Base-by-base conservation (phyloP, 2,329 filamentous ascomycete genomes). In the Paracamarosporium sp. region DNA sequence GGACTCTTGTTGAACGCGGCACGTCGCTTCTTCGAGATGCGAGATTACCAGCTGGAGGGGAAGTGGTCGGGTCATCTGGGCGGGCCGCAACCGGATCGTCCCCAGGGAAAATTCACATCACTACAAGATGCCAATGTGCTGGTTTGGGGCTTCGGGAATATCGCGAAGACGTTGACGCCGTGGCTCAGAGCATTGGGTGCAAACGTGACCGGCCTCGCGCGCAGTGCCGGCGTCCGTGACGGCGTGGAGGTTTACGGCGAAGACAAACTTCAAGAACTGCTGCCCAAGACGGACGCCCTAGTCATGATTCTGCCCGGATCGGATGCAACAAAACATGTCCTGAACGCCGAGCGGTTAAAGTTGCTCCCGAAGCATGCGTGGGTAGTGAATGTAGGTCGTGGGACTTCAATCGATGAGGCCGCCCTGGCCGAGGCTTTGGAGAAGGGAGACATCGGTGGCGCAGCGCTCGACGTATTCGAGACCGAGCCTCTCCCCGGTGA, bases 401-500 rank as follows among this genome's bases (percentile, higher is more conserved):
- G 90, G 2, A 90, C 90, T 0, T 89, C 92, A 15, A 88, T 92
- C 62, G 90, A 93, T 58, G 90, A 93, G 71, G 81, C 80, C 1
- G 89, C 89, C 0, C 78, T 93, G 8, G 79, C 92, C 1, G 82
- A 82, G 36, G 90, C 89, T 0, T 77, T 93, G 1, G 84, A 92
- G 46, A 82, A 83, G 25, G 88, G 87, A 1, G 86, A 84, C 70
- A 88, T 93, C 50, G 88, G 88, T 0, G 90, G 89, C 4, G 90
- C 90, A 0, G 90, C 88, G 7, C 80, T 93, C n/a, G 90, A 93
- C 65, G 90, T 93, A 43, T 93, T 90, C 71, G 90, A 88, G 0
- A 81, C 83, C 11, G 90, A 93, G 71, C 90, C 90, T 5, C 86
- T 88, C 0, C 70, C 78, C 5, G 71, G 77, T n/a, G 78, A 79